phyloP scores from a whole-genome alignment of 2,329 filamentous ascomycete genomes.

The Didymella lethalis region DNA sequence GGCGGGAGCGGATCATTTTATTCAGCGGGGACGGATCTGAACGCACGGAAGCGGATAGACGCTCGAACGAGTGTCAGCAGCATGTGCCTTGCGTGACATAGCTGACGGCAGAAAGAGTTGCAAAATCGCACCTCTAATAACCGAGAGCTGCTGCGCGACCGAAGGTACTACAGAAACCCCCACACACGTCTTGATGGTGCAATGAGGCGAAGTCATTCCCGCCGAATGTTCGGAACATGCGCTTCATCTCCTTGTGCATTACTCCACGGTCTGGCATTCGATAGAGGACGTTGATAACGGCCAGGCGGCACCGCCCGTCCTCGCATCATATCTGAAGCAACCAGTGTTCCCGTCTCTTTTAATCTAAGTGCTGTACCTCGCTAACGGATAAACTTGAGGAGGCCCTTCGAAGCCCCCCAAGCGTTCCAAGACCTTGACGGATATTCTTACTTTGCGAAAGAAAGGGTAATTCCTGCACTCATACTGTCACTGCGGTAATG shows the following conservation, averaged over 20 bases:
- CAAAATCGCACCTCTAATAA: background rate
- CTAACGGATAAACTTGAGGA: slow-evolving; percentile 11
- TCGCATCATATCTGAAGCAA: slow-evolving; percentile 8
- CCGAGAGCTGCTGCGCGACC: background rate
- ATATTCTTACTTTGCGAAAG: slow-evolving; percentile 7
- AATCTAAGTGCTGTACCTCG: slow-evolving; percentile 9
- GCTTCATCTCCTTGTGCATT: background rate
- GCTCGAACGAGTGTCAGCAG: background rate
- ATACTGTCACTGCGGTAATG: background rate
- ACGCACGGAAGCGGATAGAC: background rate
- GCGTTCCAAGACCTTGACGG: slow-evolving; percentile 4
- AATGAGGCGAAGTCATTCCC: background rate
- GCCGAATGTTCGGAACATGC: background rate
- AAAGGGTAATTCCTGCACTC: slow-evolving; percentile 1
- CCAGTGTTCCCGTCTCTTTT: slow-evolving; percentile 10
- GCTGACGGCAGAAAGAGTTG: background rate
- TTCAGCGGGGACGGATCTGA: background rate
- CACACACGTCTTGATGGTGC: background rate
- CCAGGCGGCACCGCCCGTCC: background rate
- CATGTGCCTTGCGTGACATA: background rate
- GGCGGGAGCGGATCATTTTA: background rate
- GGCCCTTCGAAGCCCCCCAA: background rate
- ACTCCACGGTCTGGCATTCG: background rate
- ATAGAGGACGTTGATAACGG: background rate
- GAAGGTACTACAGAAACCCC: background rate